Base-by-base conservation (phyloP, 345 rosid species). In the Barbarea vulgaris region DNA sequence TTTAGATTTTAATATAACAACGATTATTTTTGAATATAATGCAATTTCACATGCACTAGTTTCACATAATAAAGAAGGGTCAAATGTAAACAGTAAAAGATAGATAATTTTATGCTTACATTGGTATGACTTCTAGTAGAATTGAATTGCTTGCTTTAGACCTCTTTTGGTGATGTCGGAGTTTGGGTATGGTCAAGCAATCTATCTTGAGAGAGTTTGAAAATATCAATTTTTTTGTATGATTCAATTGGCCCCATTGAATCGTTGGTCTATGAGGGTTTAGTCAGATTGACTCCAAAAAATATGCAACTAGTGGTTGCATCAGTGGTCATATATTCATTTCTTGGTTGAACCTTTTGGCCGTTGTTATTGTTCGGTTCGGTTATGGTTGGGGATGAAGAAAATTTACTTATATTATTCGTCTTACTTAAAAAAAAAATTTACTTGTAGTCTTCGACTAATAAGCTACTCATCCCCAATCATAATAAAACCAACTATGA, bases 61-160 rank as follows among this genome's bases (percentile, higher is more conserved):
- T n/a, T n/a, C n/a, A n/a, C n/a, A n/a, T n/a, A n/a, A n/a, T n/a
- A n/a, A n/a, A n/a, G n/a, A n/a, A n/a, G n/a, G n/a, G n/a, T n/a
- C n/a, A n/a, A n/a, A n/a, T n/a, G n/a, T n/a, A n/a, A n/a, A n/a
- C n/a, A n/a, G n/a, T n/a, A n/a, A n/a, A n/a, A n/a, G n/a, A n/a
- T n/a, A n/a, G n/a, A n/a, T n/a, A n/a, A 48, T 18, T 18, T 9
- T 48, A 48, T 27, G 4, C 53, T 14, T 44, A 89, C 89, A 86
- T 87, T 88, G 1, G 87, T 85, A 75, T 84, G 82, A 52, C 86
- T 87, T 80, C 86, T 72, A 14, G 67, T 79, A 17, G 80, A 84
- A 41, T 55, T 68, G 25, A 65, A 46, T 19, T 57, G 79, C 69
- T 81, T 81, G 64, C 58, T 69, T 63, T 63, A 83, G 21, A n/a